Evolutionary conservation across 2,329 filamentous ascomycete genomes (phyloP).

Genomic region (Dryadomyces quercus-mongolicae): DNA sequence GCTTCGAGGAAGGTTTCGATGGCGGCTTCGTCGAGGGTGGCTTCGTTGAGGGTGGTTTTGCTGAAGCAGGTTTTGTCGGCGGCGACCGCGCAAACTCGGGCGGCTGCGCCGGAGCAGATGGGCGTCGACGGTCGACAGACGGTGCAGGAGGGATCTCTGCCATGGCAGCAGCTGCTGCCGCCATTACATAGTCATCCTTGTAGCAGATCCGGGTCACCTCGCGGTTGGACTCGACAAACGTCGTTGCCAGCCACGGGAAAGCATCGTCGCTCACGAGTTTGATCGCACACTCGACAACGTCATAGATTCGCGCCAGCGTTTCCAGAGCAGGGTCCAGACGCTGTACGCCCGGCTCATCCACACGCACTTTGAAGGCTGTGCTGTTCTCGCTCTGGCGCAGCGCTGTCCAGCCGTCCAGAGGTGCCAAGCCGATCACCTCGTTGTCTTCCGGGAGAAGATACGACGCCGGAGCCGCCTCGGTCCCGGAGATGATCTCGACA

Average conservation of each 20-base stretch:
- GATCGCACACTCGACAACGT: constrained; percentile 12
- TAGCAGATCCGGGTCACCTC: constrained; percentile 8
- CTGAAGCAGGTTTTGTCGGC: background rate
- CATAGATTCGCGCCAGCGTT: constrained; percentile 12
- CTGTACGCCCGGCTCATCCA: constrained; percentile 9
- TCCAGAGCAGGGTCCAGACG: constrained; percentile 7
- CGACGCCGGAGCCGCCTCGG: constrained; percentile 24
- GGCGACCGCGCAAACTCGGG: background rate
- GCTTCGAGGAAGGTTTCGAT: too few species aligned
- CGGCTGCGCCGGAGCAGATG: background rate
- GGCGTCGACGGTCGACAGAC: background rate
- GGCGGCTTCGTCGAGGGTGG: too few species aligned
- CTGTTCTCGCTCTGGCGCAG: constrained; percentile 1
- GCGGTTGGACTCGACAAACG: constrained; percentile 1
- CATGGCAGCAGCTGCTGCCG: background rate
- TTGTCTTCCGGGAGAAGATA: constrained; percentile 42
- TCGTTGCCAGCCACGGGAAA: constrained; percentile 10
- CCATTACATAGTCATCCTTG: constrained; percentile 2
- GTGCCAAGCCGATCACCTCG: constrained; percentile 29
- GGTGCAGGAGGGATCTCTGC: background rate
- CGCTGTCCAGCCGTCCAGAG: constrained; percentile 20
- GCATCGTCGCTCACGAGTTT: constrained; percentile 8
- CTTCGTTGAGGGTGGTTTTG: background rate
- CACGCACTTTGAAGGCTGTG: constrained; percentile 8
- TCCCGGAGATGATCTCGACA: constrained; percentile 29